Evolutionary conservation across 2,329 filamentous ascomycete genomes (phyloP), one percentile per base, ranked within the genome.

Genomic region (Scytalidium sp.): DNA sequence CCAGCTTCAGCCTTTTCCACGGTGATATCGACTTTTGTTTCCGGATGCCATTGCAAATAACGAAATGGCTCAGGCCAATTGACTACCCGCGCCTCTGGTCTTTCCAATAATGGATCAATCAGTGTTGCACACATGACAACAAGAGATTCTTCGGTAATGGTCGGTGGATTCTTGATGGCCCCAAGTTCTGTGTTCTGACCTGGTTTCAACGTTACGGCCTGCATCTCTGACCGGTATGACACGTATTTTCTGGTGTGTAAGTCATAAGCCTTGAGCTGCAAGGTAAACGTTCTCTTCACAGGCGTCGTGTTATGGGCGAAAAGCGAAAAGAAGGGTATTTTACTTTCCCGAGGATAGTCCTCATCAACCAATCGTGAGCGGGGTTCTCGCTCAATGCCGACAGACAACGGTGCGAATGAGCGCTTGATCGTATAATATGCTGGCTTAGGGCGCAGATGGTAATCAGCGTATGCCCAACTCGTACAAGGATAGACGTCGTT

Each of bases 401-500:
- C 5, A 36, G 7, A 9, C 4, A 36, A 15, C 5, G 32, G 32
- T 5, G 32, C 32, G 4, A 36, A 7, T 10, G 5, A 10, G 6
- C 32, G 5, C 32, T 36, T 36, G 5, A n/a, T 15, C 5, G 6
- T 36, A 15, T 15, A 36, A n/a, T 9, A 36, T 36, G 32, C 32
- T 4, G 13, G 5, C 15, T 36, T 36, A 4, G 32, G 32, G 8
- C 32, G 32, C 5, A 7, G 4, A 15, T 7, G 17, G 13, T 36
- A 36, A 36, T 36, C 32, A 8, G 17, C 7, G 5, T 15, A 15
- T 15, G 32, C 32, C 13, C 13, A 36, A n/a, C 6, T 7, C 32
- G 15, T 82, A 17, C 79, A 80, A 2, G 83, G 83, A 82, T 9
- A 5, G 32, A 36, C 11, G 15, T n/a, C 17, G 32, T 36, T 36